Conservation (phyloP, 2,329 filamentous ascomycete species). For the Pseudogymnoascus sp. region DNA sequence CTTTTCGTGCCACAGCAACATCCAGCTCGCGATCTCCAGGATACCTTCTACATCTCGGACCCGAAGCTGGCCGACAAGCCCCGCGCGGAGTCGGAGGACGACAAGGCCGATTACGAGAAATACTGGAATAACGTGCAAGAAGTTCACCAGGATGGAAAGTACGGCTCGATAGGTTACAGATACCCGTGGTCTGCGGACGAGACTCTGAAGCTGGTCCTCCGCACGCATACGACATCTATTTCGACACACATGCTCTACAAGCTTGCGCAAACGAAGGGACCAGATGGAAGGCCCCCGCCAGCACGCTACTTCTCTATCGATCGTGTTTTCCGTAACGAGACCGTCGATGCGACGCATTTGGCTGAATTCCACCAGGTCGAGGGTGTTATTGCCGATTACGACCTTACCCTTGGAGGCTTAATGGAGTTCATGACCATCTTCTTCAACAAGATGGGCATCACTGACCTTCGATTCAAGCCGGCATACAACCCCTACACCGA, state of each 20-base stretch:
- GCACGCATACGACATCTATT: conserved; percentile 92
- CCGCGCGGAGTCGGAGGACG: conserved; percentile 47
- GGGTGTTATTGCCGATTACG: conserved; percentile 96
- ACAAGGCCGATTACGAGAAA: conserved; percentile 64
- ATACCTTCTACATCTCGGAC: conserved; percentile 97
- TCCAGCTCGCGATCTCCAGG: conserved; percentile 91
- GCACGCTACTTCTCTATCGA: conserved; percentile 99
- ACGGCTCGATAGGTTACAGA: conserved; percentile 90
- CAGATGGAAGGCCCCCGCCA: conserved; percentile 56
- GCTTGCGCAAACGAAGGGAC: conserved; percentile 74
- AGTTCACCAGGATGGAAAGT: conserved; percentile 87
- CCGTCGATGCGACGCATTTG: conserved; percentile 91
- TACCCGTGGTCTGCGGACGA: conserved; percentile 91
- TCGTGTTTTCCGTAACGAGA: conserved; percentile 95
- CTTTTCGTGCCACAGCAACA: conserved; percentile 98
- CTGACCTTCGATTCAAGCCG: conserved; percentile 86
- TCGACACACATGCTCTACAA: conserved; percentile 88
- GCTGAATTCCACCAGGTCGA: conserved; percentile 99
- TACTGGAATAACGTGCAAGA: conserved; percentile 85
- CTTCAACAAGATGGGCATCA: conserved; percentile 93
- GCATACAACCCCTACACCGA: conserved; percentile 96
- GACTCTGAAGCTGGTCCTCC: conserved; percentile 77
- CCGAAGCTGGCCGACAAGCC: conserved; percentile 69
- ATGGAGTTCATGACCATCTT: conserved; percentile 95
- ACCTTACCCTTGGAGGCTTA: conserved; percentile 81